These are phyloP conservation scores for sunflower (Helianthus annuus) DNA, from an alignment of 129 eudicot species.

Conservation along the genomic window HanXRQr2.0-SUNRISE NC_035440.2:4428499-4428998, in stretches of 20 bases:
- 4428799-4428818: conserved; percentile 21
- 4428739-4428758: neutral
- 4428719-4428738: conserved; percentile 1
- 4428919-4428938: neutral
- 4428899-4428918: conserved; percentile 42
- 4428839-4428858: conserved; percentile 85
- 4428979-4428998: no score
- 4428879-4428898: conserved; percentile 80
- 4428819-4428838: conserved; percentile 75
- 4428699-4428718: neutral
- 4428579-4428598: no score
- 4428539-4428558: no score
- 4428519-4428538: no score
- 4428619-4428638: neutral
- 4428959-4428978: no score
- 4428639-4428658: neutral
- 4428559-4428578: no score
- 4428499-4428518: no score
- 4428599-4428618: neutral
- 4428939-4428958: no score
- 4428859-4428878: conserved; percentile 86
- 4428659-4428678: neutral
- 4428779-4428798: conserved; percentile 13
- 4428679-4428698: neutral
- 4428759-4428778: conserved; percentile 15